Conservation (phyloP, 176 grass and related monocot species). For the Oryza brachyantha region DNA sequence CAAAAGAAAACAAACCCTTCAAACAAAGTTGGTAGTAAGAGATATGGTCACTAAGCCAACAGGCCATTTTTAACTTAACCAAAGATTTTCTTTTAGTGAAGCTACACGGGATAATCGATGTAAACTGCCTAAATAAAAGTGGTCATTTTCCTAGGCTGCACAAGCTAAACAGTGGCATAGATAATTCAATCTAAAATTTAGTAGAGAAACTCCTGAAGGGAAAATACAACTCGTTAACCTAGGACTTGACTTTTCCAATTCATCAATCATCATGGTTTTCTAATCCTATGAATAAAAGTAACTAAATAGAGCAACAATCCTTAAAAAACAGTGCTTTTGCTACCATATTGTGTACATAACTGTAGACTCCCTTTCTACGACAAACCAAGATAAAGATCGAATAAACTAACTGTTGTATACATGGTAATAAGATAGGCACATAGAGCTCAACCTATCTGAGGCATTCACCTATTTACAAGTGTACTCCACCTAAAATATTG, state of each 20-base stretch:
- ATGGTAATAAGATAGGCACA: background rate
- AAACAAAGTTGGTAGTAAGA: background rate
- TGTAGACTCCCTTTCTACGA: too few species aligned
- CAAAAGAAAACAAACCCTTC: background rate
- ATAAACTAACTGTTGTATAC: background rate
- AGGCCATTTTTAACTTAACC: background rate
- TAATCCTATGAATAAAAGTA: background rate
- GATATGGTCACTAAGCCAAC: background rate
- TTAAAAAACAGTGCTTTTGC: too few species aligned
- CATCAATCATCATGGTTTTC: background rate
- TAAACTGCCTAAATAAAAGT: background rate
- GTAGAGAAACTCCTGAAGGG: background rate
- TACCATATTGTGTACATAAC: too few species aligned
- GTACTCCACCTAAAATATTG: background rate
- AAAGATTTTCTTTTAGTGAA: slow-evolving; percentile 12
- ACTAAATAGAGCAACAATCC: too few species aligned
- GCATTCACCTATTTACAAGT: background rate
- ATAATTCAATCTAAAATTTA: background rate
- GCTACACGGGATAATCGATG: background rate
- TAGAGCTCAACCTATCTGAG: background rate
- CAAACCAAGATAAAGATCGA: too few species aligned
- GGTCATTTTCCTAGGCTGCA: background rate
- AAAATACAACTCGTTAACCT: background rate
- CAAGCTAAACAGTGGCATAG: background rate
- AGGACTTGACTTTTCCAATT: background rate